These are phyloP conservation scores for Aspergillus flavus DNA, from an alignment of 2,329 filamentous ascomycete genomes.

Conservation along the genomic window DNA sequence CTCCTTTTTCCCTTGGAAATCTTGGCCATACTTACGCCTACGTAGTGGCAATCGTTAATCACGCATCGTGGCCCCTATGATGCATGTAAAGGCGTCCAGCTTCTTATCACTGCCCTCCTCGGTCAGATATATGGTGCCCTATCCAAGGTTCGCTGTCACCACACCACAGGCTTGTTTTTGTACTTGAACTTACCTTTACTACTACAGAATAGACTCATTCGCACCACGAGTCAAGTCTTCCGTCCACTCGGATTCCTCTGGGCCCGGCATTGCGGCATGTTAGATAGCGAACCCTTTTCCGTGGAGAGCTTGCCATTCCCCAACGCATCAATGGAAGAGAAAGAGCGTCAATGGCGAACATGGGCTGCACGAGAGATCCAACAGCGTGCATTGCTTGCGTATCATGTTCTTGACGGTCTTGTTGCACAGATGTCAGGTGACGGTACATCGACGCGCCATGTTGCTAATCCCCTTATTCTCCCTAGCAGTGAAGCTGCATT, in stretches of 20 bases:
- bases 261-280: constrained; percentile 50
- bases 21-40: constrained; percentile 9
- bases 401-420: constrained; percentile 50
- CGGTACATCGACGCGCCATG: constrained; percentile 46
- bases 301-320: constrained; percentile 37
- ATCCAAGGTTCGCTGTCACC: constrained; percentile 34
- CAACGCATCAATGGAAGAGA: constrained; percentile 36
- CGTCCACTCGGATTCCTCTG: constrained; percentile 50
- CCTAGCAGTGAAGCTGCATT: constrained; percentile 46
- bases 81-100: constrained; percentile 47
- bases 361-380: constrained; percentile 51
- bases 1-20: not conserved
- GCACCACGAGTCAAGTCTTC: constrained; percentile 49
- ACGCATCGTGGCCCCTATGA: constrained; percentile 48
- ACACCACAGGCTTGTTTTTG: not conserved
- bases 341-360: constrained; percentile 44
- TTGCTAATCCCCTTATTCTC: constrained; percentile 44
- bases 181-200: not conserved
- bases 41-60: constrained; percentile 48
- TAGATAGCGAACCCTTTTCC: constrained; percentile 40
- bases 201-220: constrained; percentile 41
- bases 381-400: constrained; percentile 47
- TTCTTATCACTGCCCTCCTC: constrained; percentile 47
- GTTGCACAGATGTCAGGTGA: constrained; percentile 50
- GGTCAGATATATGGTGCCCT: constrained; percentile 49